Conservation (phyloP, 371 early-diverging fungal species). For the Syncephalis fuscata region DNA sequence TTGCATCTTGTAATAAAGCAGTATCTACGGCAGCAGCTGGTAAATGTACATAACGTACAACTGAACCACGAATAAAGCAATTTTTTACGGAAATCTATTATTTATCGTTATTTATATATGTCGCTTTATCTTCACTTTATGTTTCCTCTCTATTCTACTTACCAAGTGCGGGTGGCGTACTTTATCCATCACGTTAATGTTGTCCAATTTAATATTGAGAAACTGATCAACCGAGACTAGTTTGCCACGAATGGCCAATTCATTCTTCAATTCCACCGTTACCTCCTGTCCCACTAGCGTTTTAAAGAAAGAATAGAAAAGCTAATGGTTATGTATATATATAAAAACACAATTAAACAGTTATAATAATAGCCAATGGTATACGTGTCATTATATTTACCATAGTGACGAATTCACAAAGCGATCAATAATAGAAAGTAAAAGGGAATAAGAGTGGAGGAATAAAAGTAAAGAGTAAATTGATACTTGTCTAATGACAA, state of each 20-base stretch:
- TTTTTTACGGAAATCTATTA: constrained; percentile 82
- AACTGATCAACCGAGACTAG: constrained; percentile 97
- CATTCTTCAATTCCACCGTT: constrained; percentile 97
- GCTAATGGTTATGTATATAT: constrained; percentile 22
- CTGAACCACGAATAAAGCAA: constrained; percentile 97
- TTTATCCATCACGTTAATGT: constrained; percentile 75
- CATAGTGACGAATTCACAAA: no score
- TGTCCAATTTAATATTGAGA: constrained; percentile 92
- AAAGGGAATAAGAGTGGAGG: no score
- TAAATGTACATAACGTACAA: constrained; percentile 92
- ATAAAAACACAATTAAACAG: no score
- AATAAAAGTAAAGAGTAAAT: no score
- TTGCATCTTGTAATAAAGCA: constrained; percentile 89
- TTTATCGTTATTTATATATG: background rate
- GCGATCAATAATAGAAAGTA: no score
- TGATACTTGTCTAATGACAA: no score
- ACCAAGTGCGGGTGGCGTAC: constrained; percentile 94
- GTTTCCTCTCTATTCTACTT: constrained; percentile 6
- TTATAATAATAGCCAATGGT: no score
- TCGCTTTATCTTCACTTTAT: background rate
- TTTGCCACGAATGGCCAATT: constrained; percentile 80
- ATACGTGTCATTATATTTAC: no score
- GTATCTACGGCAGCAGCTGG: constrained; percentile 81
- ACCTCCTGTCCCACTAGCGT: constrained; percentile 93
- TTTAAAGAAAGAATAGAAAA: constrained; percentile 99